phyloP scores from a whole-genome alignment of 495 filamentous ascomycete genomes.

The Clohesyomyces aquaticus region DNA sequence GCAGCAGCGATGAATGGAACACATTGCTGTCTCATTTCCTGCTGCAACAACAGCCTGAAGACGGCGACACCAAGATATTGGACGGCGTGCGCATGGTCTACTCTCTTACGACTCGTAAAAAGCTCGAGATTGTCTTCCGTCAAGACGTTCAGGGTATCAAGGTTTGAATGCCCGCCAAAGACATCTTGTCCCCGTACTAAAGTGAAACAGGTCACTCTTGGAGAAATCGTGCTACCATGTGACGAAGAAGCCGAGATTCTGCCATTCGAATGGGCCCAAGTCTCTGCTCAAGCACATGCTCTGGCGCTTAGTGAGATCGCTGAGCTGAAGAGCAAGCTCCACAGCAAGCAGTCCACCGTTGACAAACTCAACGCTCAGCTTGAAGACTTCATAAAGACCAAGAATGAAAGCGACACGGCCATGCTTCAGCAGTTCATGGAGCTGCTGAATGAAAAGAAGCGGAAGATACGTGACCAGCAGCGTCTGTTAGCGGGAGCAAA shows the following conservation, averaged over 20 bases:
- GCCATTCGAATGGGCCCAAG: constrained; percentile 73
- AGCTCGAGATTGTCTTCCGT: constrained; percentile 22
- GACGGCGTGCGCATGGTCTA: constrained; percentile 46
- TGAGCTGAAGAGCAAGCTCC: constrained; percentile 52
- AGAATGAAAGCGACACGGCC: constrained; percentile 66
- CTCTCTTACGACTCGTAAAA: constrained; percentile 15
- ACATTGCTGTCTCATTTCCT: constrained; percentile 51
- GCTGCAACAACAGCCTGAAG: constrained; percentile 39
- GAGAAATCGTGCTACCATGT: constrained; percentile 63
- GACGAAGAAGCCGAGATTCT: constrained; percentile 68
- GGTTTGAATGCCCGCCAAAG: constrained; percentile 13
- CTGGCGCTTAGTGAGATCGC: constrained; percentile 53
- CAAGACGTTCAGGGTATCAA: constrained; percentile 35
- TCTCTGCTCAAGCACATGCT: constrained; percentile 52
- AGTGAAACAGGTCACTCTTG: constrained; percentile 52
- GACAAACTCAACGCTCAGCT: constrained; percentile 45
- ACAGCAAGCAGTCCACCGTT: constrained; percentile 51
- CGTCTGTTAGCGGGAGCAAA: constrained; percentile 65
- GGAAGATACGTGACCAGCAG: constrained; percentile 86
- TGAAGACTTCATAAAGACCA: constrained; percentile 46
- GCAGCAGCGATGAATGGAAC: constrained; percentile 62
- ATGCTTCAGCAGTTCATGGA: constrained; percentile 71
- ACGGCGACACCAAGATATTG: constrained; percentile 17
- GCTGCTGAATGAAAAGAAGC: constrained; percentile 83
- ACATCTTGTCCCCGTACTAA: constrained; percentile 5